Evolutionary conservation across 371 early-diverging fungal genomes (phyloP), one percentile per base, ranked within the genome.

Genomic region (Mucor indicus): DNA sequence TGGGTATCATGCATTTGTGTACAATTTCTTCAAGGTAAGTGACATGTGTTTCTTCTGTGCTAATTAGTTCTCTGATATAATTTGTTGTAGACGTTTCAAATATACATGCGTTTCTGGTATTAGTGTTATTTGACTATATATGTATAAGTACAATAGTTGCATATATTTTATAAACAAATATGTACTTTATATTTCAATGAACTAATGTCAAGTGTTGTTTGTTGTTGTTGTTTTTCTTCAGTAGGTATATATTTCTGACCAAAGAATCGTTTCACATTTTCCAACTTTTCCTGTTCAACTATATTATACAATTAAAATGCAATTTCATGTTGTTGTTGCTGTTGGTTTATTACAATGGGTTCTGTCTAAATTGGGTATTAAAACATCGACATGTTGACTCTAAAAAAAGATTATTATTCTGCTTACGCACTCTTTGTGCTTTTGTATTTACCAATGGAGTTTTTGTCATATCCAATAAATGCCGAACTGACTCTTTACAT

Each of bases 341-440:
- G 20, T 27, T 25, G n/a, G 10, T 30, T 38, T 36, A 12, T 38
- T 51, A 57, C 52, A 24, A n/a, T 33, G 20, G 37, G 19, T 41
- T 38, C 50, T 42, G 2, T 38, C 20, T 23, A 30, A 36, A 19
- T 53, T 44, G 12, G 57, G 50, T 22, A 62, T 53, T 25, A 62
- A 30, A 29, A 56, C 54, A 37, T 53, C 55, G 46, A 69, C 41
- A 56, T 73, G 37, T 48, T 73, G 57, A 49, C 67, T 36, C 64
- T 73, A n/a, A 32, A 46, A 20, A 23, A 55, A 51, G 39, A 15
- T 24, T 29, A 32, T 23, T 32, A 44, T 9, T 23, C 7, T 4
- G 23, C 19, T 17, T 6, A 38, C 17, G 21, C 10, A 32, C 22
- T 24, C 13, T 32, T 39, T 43, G 12, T 44, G 11, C n/a, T 16